Percentiles rank a stretch among this genome's conserved stretches.
Evolutionary conservation across 2,329 filamentous ascomycete species (phyloP).

Genomic region (Hypomyces perniciosus): DNA sequence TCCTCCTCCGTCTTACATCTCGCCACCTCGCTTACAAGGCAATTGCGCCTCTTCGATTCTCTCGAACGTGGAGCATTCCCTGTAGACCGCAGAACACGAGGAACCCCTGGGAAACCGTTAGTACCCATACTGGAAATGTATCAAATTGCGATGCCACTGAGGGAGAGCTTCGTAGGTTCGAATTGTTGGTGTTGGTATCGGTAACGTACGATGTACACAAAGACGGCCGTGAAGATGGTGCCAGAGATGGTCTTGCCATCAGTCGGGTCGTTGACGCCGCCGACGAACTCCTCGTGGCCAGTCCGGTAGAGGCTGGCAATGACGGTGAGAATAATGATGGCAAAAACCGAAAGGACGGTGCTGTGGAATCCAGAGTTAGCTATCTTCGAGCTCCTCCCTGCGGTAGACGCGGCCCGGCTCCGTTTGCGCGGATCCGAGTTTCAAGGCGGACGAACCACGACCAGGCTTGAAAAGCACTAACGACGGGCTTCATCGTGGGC

Average conservation of each 20-base stretch:
- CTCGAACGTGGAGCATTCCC: constrained; percentile 76
- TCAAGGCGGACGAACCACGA: constrained; percentile 62
- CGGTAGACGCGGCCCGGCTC: neutral
- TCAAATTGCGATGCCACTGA: neutral
- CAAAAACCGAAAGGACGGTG: constrained; percentile 62
- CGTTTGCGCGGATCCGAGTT: neutral
- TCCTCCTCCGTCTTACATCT: constrained; percentile 18
- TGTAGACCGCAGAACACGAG: constrained; percentile 88
- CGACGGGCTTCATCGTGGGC: constrained; percentile 83
- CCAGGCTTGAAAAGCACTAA: constrained; percentile 90
- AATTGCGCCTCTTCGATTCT: constrained; percentile 79
- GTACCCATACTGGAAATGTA: neutral
- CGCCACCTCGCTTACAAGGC: constrained; percentile 46
- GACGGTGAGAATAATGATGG: constrained; percentile 59
- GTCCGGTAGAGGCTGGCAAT: constrained; percentile 67
- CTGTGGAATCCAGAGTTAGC: constrained; percentile 37
- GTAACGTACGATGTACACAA: constrained; percentile 76
- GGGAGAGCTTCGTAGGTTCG: neutral
- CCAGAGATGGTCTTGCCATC: constrained; percentile 73
- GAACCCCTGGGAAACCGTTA: constrained; percentile 57
- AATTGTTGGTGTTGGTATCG: neutral
- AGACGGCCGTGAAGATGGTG: constrained; percentile 81
- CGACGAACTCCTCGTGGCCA: constrained; percentile 79
- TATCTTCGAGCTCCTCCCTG: neutral
- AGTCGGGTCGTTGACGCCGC: constrained; percentile 63